Evolutionary conservation across 2,329 filamentous ascomycete species (phyloP), one percentile per base, ranked within the genome.

Genomic region (Reticulascus tulasneorum): DNA sequence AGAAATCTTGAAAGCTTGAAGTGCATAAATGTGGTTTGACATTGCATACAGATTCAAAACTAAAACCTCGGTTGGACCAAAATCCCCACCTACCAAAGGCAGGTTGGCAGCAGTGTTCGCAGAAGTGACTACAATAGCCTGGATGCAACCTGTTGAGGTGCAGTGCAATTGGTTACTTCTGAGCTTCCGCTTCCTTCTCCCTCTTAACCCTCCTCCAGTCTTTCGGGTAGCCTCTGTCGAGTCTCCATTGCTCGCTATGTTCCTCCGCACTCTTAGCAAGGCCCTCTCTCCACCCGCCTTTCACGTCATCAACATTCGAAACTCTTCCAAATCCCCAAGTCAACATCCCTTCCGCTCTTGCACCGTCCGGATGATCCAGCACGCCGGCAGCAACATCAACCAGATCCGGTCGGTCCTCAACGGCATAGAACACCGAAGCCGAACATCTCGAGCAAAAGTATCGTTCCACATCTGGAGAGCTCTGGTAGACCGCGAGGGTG

Each of bases 381-480:
- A 74, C 38, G 0, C 69, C 71, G 4, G 71, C 43, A 0, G 67
- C 62, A 1, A 76, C 37, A 28, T 73, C 65, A 1, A 72, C 51
- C 7, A 66, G 41, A 1, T 63, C 53, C 0, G 61, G 55, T 3
- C 64, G 51, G 5, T 56, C 49, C 12, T 68, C 61, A 0, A 48
- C 48, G 0, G 62, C 58, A 38, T 69, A 75, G 36, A 75, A 73
- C 1, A 73, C 55, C 9, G 46, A 52, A 0, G 71, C 69, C 0
- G 67, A 69, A 50, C 71, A 75, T 2, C 44, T 54, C 0, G 59
- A 59, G 49, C 71, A 76, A 40, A 68, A 73, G 40, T 71, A 74
- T 2, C 71, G 53, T 37, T 69, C 59, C 1, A 71, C 64, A 11
- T 58, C 60, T 0, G 60, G 50, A 0, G 67, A 71, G 30, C 67